Evolutionary conservation across 768 basidiomycete species (phyloP).

Genomic region (Sporobolomyces phaffii): DNA sequence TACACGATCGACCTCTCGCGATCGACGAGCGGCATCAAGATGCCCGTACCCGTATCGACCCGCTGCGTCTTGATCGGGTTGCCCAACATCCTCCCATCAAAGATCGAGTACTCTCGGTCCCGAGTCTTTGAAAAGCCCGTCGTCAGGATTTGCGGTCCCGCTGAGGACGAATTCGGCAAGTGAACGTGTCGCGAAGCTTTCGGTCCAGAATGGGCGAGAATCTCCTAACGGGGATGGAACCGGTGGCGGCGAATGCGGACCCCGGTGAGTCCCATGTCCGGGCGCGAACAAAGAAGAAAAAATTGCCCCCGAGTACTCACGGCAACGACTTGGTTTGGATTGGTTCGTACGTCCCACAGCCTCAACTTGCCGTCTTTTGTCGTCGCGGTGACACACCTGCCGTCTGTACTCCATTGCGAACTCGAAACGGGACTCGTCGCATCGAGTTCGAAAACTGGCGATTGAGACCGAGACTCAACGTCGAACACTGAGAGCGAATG

Average conservation of each 20-base stretch:
- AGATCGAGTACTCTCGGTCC: conserved; percentile 45
- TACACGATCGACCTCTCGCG: conserved; percentile 45
- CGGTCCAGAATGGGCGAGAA: conserved; percentile 1
- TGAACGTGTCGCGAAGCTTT: conserved; percentile 33
- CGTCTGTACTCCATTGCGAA: conserved; percentile 21
- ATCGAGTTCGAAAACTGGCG: not conserved
- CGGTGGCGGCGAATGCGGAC: not conserved
- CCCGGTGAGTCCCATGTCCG: too few relatives aligned
- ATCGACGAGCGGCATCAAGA: conserved; percentile 45
- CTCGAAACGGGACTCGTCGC: conserved; percentile 5
- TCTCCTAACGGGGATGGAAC: not conserved
- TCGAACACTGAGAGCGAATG: conserved; percentile 14
- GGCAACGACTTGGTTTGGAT: not conserved
- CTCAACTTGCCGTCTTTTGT: conserved; percentile 24
- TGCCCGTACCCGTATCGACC: conserved; percentile 45
- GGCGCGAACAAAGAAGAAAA: not conserved
- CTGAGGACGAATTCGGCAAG: not conserved
- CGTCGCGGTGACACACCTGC: conserved; percentile 6
- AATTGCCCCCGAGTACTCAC: too few relatives aligned
- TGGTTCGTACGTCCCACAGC: conserved; percentile 27
- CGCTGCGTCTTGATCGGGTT: conserved; percentile 36
- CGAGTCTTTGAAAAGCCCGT: conserved; percentile 40
- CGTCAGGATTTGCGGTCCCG: conserved; percentile 16
- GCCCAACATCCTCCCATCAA: conserved; percentile 32
- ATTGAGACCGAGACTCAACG: not conserved